These are phyloP conservation scores for Nemania sp. DNA, from an alignment of 2,329 filamentous ascomycete genomes.

Conservation along the genomic window DNA sequence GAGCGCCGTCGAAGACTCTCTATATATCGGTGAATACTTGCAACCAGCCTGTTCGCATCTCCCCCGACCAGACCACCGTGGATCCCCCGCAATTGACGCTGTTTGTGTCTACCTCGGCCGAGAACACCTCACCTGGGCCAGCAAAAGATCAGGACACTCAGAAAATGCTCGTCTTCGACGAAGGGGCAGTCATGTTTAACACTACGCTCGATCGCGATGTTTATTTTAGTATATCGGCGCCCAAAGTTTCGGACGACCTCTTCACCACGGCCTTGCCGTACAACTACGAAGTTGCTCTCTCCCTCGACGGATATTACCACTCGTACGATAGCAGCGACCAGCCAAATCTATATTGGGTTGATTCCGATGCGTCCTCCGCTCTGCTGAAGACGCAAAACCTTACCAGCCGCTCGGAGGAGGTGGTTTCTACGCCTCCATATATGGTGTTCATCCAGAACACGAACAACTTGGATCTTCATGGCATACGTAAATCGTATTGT, in stretches of 20 bases:
- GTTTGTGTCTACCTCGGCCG: constrained; percentile 70
- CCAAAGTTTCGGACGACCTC: constrained; percentile 59
- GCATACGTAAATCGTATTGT: constrained; percentile 80
- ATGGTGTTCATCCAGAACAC: constrained; percentile 75
- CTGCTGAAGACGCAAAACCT: constrained; percentile 79
- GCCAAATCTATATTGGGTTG: constrained; percentile 74
- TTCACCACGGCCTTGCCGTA: constrained; percentile 65
- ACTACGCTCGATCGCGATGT: constrained; percentile 67
- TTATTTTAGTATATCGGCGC: constrained; percentile 77
- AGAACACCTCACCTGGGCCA: constrained; percentile 70
- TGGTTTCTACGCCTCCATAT: constrained; percentile 66
- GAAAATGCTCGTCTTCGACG: constrained; percentile 57
- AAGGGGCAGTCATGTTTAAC: constrained; percentile 71
- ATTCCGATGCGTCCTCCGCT: constrained; percentile 79
- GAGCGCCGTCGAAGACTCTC: constrained; percentile 54
- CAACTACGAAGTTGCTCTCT: constrained; percentile 81
- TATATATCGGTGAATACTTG: constrained; percentile 90
- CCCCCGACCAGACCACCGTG: constrained; percentile 48
- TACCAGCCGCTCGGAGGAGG: constrained; percentile 58
- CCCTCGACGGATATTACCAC: constrained; percentile 79
- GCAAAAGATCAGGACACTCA: constrained; percentile 50
- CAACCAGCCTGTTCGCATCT: constrained; percentile 67
- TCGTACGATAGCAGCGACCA: constrained; percentile 57
- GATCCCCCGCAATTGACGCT: constrained; percentile 74
- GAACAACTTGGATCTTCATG: constrained; percentile 63